These are phyloP conservation scores for Myxozyma vanderwaltii DNA, from an alignment of 805 yeast genomes.

Conservation along the genomic window DNA sequence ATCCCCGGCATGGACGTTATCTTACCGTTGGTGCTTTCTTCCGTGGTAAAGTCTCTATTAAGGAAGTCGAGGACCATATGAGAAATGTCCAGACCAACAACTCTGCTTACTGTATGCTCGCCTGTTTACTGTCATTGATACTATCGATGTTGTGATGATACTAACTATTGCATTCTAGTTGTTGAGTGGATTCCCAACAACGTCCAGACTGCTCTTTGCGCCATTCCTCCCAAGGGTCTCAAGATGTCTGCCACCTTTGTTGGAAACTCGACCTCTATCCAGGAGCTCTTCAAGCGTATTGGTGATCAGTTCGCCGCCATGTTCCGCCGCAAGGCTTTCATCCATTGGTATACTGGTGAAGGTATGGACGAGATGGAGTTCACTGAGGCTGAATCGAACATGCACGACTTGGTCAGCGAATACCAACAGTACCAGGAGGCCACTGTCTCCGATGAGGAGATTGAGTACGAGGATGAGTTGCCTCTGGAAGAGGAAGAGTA, in stretches of 20 bases:
- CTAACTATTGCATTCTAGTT: conserved; percentile 42
- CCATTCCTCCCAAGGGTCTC: conserved; percentile 83
- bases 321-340: conserved; percentile 93
- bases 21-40: conserved; percentile 92
- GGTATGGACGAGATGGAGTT: conserved; percentile 97
- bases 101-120: conserved; percentile 54
- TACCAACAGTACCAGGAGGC: conserved; percentile 94
- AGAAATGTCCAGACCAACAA: conserved; percentile 81
- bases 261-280: conserved; percentile 93
- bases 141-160: not conserved
- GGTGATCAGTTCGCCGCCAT: conserved; percentile 89
- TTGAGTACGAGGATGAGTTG: conserved; percentile 54
- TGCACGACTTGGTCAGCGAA: conserved; percentile 87
- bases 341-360: conserved; percentile 94
- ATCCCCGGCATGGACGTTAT: conserved; percentile 90
- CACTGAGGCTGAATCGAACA: conserved; percentile 90
- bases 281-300: conserved; percentile 86
- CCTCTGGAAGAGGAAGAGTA: conserved; percentile 33
- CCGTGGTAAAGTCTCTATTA: conserved; percentile 89
- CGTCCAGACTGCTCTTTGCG: conserved; percentile 92
- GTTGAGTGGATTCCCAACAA: conserved; percentile 98
- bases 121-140: not conserved
- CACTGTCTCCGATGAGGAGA: conserved; percentile 72
- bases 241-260: conserved; percentile 91
- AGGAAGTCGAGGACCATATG: conserved; percentile 95